Evolutionary conservation across 2,329 filamentous ascomycete species (phyloP).

Genomic region (Stagonosporopsis tanaceti): DNA sequence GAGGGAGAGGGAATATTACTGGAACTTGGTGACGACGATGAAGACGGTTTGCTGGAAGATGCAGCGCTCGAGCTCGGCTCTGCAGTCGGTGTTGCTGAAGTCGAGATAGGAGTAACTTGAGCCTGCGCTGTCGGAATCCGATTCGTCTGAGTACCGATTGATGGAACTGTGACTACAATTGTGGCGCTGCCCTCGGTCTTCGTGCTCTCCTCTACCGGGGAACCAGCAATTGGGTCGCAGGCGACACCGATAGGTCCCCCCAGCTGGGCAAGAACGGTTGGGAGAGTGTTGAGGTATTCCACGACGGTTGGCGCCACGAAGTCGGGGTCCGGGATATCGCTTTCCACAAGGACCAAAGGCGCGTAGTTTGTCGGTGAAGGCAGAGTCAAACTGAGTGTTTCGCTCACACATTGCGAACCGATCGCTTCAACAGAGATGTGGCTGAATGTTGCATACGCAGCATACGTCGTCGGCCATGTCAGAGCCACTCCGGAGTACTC

Average conservation of each 20-base stretch:
- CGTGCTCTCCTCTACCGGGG: conserved; percentile 4
- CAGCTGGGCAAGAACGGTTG: conserved; percentile 42
- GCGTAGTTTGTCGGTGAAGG: conserved; percentile 40
- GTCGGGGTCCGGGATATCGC: conserved; percentile 30
- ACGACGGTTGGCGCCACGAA: conserved; percentile 41
- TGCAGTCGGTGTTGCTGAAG: background rate
- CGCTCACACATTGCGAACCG: conserved; percentile 30
- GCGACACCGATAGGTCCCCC: conserved; percentile 39
- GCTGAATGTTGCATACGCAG: conserved; percentile 42
- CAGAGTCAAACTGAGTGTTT: conserved; percentile 26
- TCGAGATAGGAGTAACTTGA: background rate
- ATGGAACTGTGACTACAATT: conserved; percentile 10
- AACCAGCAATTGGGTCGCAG: conserved; percentile 43
- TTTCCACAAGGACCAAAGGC: conserved; percentile 31
- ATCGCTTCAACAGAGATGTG: conserved; percentile 35
- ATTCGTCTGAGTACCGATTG: conserved; percentile 3
- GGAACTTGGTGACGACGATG: background rate
- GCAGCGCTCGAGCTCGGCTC: conserved; percentile 8
- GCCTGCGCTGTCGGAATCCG: conserved; percentile 15
- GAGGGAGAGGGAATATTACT: conserved; percentile 11
- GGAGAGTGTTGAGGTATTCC: conserved; percentile 39
- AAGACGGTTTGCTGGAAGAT: background rate
- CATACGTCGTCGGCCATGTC: conserved; percentile 45
- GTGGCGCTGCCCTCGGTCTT: conserved; percentile 18
- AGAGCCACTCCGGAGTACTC: conserved; percentile 32